Percentiles rank a stretch among this genome's conserved stretches.
Conservation (phyloP, 176 grass and related monocot genomes). For the Chrysopogon serrulatus region DNA sequence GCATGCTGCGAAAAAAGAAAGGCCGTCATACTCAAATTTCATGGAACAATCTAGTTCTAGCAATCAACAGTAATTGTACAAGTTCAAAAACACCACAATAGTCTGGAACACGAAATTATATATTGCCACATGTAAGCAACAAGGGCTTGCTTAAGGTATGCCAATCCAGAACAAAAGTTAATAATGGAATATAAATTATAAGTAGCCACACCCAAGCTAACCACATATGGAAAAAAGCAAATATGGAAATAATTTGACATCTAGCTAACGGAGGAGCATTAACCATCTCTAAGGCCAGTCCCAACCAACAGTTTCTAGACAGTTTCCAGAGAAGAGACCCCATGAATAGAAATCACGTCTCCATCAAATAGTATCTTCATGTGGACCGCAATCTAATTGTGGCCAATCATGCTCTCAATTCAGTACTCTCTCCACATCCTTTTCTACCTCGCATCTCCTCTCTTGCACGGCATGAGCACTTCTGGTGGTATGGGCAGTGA, state of each 20-base stretch:
- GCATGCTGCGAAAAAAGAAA: conserved; percentile 39
- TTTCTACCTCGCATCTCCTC: no score
- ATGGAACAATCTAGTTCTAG: neutral
- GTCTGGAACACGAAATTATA: neutral
- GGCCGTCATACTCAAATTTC: neutral
- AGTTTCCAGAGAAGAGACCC: no score
- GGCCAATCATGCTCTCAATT: no score
- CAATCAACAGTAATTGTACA: neutral
- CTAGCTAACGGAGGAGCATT: neutral
- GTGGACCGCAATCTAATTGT: no score
- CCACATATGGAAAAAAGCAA: neutral
- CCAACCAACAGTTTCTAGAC: no score
- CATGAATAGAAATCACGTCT: no score
- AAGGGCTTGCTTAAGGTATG: neutral
- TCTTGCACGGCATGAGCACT: no score
- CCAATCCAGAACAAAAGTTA: neutral
- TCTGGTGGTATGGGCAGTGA: no score
- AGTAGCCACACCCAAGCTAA: neutral
- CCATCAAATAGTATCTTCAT: no score
- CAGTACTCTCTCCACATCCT: no score
- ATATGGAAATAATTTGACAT: neutral
- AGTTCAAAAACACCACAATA: neutral
- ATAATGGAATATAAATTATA: neutral
- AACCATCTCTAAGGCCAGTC: neutral
- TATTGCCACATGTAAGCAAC: neutral